phyloP scores from a whole-genome alignment of 805 yeast species.

The Spathaspora sp. region DNA sequence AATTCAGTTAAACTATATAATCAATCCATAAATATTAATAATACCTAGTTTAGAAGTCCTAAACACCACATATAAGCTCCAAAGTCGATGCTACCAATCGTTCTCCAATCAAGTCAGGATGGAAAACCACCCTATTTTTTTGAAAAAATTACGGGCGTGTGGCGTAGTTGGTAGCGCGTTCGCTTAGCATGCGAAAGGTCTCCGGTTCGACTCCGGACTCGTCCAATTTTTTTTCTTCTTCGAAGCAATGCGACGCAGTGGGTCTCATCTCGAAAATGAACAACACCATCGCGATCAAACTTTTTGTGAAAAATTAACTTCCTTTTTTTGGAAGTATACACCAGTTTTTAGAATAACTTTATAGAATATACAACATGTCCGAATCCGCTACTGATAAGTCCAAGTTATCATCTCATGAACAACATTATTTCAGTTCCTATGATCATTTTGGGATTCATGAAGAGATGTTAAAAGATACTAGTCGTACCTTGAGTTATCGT shows the following conservation, averaged over 20 bases:
- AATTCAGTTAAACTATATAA: too few species aligned
- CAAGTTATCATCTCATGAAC: constrained; percentile 68
- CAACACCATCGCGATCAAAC: neutral
- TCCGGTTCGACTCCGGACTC: constrained; percentile 8
- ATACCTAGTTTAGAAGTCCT: too few species aligned
- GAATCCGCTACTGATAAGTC: constrained; percentile 65
- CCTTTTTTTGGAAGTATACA: neutral
- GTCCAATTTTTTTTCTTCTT: constrained; percentile 3
- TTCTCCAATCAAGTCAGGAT: too few species aligned
- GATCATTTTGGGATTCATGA: constrained; percentile 98
- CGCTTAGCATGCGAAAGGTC: constrained; percentile 10
- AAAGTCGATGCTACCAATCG: neutral
- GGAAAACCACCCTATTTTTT: neutral
- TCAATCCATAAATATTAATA: too few species aligned
- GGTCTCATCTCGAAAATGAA: neutral
- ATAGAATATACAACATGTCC: constrained; percentile 3
- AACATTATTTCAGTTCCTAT: constrained; percentile 92
- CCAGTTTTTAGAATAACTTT: too few species aligned
- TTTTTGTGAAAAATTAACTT: neutral
- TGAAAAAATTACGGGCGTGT: constrained; percentile 2
- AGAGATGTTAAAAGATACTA: constrained; percentile 95
- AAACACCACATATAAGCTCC: too few species aligned
- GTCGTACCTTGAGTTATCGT: constrained; percentile 87
- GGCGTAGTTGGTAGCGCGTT: constrained; percentile 10
- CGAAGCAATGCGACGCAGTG: neutral